A percentile compares a stretch with the other conserved stretches of the same genome.
phyloP scores from a whole-genome alignment of 768 basidiomycete species.

The Auricularia sp. region DNA sequence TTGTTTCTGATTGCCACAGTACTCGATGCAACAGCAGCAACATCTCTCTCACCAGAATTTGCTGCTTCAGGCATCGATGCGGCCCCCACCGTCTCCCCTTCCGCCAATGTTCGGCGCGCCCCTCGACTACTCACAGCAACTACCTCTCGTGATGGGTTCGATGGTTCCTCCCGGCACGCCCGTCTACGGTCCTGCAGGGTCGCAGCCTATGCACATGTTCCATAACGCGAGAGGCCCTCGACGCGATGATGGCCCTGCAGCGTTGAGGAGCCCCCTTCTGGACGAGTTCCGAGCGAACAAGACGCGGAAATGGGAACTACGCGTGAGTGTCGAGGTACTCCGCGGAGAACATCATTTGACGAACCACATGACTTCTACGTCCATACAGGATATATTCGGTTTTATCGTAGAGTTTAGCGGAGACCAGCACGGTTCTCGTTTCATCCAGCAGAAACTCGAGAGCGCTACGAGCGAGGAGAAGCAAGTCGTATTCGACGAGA shows the following conservation, averaged over 20 bases:
- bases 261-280: conserved; percentile 58
- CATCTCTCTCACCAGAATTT: conserved; percentile 26
- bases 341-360: background rate
- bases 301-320: conserved; percentile 69
- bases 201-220: conserved; percentile 26
- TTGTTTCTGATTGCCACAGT: conserved; percentile 19
- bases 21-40: conserved; percentile 36
- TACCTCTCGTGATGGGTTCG: conserved; percentile 31
- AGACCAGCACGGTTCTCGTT: conserved; percentile 96
- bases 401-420: conserved; percentile 84
- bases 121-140: conserved; percentile 39
- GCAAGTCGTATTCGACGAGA: conserved; percentile 75
- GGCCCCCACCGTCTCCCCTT: conserved; percentile 32
- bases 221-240: conserved; percentile 35
- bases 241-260: conserved; percentile 30
- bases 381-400: conserved; percentile 68
- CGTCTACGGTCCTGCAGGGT: conserved; percentile 32
- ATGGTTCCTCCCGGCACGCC: conserved; percentile 23
- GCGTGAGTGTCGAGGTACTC: conserved; percentile 33
- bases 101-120: conserved; percentile 33
- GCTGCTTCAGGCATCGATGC: conserved; percentile 29
- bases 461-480: conserved; percentile 68
- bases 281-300: conserved; percentile 82
- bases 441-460: conserved; percentile 85
- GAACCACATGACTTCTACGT: background rate